A percentile compares a stretch with the other conserved stretches of the same genome.
Conservation (phyloP, 2,329 filamentous ascomycete genomes). For the Immersiporthe knoxdaviesiana region DNA sequence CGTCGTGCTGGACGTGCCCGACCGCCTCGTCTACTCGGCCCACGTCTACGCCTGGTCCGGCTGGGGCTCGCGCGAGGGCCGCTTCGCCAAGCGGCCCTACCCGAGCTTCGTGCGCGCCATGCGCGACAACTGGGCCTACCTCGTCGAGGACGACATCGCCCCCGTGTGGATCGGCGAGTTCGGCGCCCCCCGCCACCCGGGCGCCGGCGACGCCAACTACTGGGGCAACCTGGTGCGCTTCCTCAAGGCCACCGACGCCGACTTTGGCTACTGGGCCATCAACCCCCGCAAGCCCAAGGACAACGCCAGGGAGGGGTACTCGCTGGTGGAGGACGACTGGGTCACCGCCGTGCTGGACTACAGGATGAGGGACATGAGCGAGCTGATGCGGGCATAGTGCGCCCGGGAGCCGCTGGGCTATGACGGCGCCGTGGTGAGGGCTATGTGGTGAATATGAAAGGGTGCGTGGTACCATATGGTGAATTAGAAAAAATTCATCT, state of each 20-base stretch:
- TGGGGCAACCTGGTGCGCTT: slow-evolving; percentile 66
- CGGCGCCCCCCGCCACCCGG: slow-evolving; percentile 58
- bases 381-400: slow-evolving; percentile 49
- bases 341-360: slow-evolving; percentile 64
- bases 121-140: slow-evolving; percentile 68
- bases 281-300: slow-evolving; percentile 67
- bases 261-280: slow-evolving; percentile 73
- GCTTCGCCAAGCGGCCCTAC: slow-evolving; percentile 64
- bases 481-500: too few species aligned
- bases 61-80: slow-evolving; percentile 64
- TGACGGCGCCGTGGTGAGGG: neutral
- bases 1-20: slow-evolving; percentile 57
- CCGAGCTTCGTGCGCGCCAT: slow-evolving; percentile 65
- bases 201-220: slow-evolving; percentile 63
- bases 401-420: slow-evolving; percentile 14
- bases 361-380: slow-evolving; percentile 63
- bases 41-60: slow-evolving; percentile 74
- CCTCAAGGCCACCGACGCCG: slow-evolving; percentile 60
- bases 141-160: slow-evolving; percentile 57
- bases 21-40: slow-evolving; percentile 67
- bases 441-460: neutral
- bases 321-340: slow-evolving; percentile 67
- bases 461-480: too few species aligned
- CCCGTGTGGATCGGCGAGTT: slow-evolving; percentile 74
- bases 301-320: slow-evolving; percentile 62